Evolutionary conservation across 176 grass and related monocot species (phyloP), one percentile per base, ranked within the genome.

Genomic region (Neostapfia colusana): DNA sequence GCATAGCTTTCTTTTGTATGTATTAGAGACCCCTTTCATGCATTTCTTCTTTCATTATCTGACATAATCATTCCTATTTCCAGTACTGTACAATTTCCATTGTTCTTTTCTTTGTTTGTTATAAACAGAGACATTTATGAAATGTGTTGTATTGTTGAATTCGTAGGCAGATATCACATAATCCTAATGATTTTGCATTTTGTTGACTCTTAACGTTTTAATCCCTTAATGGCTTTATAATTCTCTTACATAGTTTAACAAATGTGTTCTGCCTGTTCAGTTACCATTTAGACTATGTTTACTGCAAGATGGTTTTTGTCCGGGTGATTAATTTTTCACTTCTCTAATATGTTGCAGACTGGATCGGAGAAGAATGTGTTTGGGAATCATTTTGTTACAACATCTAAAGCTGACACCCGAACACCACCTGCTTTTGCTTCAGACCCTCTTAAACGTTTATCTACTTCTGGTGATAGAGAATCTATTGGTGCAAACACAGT

Each of bases 351-450:
- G 42, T 85, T 70, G 37, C 87, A 99, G 95, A 99, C 81, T 88
- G 95, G 91, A 59, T 53, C 92, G 85, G 91, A 92, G 89, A 99
- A 90, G 80, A 99, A 92, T 77, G 87, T 99, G 72, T 99, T 92
- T 90, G 95, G 95, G 84, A 99, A 92, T 85, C 95, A 99, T 69
- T 65, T 90, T 41, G 86, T 95, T 59, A 74, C 95, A 84, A 72
- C 84, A 60, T 69, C 82, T 88, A 87, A 86, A 83, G 82, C 56
- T 35, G 95, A 90, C 67, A 79, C 53, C 12, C 37, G 28, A 63
- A 84, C 87, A 48, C 89, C 95, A 45, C 86, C 86, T 71, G 91
- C 91, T 73, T 98, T 92, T 90, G 77, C 91, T 65, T 95, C 95
- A 75, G 91, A 91, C 45, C 87, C 91, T 65, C 95, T 95, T 76